phyloP scores from a whole-genome alignment of 2,329 filamentous ascomycete species.

The Helotiales sp. region DNA sequence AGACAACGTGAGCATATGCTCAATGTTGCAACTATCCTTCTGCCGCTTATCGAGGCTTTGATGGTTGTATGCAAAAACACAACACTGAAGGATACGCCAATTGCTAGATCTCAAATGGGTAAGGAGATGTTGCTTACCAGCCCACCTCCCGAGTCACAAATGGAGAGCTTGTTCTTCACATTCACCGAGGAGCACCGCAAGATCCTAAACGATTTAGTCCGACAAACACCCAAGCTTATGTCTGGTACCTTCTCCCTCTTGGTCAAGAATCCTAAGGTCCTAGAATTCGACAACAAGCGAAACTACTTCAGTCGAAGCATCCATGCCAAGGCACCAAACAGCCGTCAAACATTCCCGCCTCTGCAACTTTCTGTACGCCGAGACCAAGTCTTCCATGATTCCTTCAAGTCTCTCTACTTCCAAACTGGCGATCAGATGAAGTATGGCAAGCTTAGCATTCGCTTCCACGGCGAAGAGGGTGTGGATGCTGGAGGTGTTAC shows the following conservation, averaged over 20 bases:
- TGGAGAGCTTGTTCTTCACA: slow-evolving; percentile 91
- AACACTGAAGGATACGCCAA: slow-evolving; percentile 47
- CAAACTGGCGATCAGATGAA: slow-evolving; percentile 97
- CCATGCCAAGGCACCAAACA: slow-evolving; percentile 71
- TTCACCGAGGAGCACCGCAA: slow-evolving; percentile 98
- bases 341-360: slow-evolving; percentile 67
- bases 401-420: slow-evolving; percentile 97
- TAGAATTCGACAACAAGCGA: slow-evolving; percentile 99
- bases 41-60: slow-evolving; percentile 91
- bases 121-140: slow-evolving; percentile 75
- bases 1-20: slow-evolving; percentile 92
- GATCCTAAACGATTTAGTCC: slow-evolving; percentile 95
- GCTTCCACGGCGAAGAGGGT: slow-evolving; percentile 96
- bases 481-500: slow-evolving; percentile 97
- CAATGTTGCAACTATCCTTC: slow-evolving; percentile 91
- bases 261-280: slow-evolving; percentile 97
- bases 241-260: slow-evolving; percentile 94
- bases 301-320: slow-evolving; percentile 97
- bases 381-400: slow-evolving; percentile 96
- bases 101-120: slow-evolving; percentile 38
- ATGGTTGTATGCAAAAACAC: slow-evolving; percentile 99
- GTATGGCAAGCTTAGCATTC: slow-evolving; percentile 96
- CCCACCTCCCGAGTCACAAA: slow-evolving; percentile 74
- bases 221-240: slow-evolving; percentile 97
- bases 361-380: slow-evolving; percentile 88